Evolutionary conservation across 176 grass and related monocot species (phyloP), one percentile per base, ranked within the genome.

Genomic region (sorghum (Sorghum bicolor)): DNA sequence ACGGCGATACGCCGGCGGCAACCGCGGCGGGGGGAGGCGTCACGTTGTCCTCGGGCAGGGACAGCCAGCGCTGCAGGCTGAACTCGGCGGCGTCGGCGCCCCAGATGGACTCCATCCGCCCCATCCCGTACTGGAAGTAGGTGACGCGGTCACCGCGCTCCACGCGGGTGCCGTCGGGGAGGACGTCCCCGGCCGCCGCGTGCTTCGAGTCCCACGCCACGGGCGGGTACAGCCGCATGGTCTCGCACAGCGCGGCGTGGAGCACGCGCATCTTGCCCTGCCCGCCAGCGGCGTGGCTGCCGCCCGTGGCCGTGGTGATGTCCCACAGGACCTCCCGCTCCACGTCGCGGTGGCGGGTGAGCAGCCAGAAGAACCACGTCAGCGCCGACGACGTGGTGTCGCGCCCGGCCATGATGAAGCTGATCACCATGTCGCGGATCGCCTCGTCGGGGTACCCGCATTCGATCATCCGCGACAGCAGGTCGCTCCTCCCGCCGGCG

Each of bases 71-170:
- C 17, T 40, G 44, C 6, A 77, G 53, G 67, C 92, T 87, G 93
- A 98, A 98, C 8, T 93, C 67, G 36, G 1, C 20, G 30, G 89
- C 90, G 67, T 88, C 80, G 31, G 86, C 66, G 6, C 96, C 96
- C 96, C 96, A 98, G 77, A 95, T 82, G 71, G 52, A 32, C 83
- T 93, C 82, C 93, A 95, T 93, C 82, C 96, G 43, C 47, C 93
- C 96, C 96, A 98, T 98, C 5, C 96, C 96, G 86, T 95, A 98
- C 63, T 92, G 96, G 44, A 93, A 98, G 81, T 95, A 98, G 7
- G 93, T 98, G 78, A 95, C 93, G 0, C 96, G 77, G 74, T 98
- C 93, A 5, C 93, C 96, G 52, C 44, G 41, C 45, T 29, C 58
- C 3, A 98, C 87, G 15, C 43, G 38, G 34, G 93, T 95, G 60